Evolutionary conservation across 257 asterid genomes (phyloP), one percentile per base, ranked within the genome.

Genomic region (Solanum sejunctum): DNA sequence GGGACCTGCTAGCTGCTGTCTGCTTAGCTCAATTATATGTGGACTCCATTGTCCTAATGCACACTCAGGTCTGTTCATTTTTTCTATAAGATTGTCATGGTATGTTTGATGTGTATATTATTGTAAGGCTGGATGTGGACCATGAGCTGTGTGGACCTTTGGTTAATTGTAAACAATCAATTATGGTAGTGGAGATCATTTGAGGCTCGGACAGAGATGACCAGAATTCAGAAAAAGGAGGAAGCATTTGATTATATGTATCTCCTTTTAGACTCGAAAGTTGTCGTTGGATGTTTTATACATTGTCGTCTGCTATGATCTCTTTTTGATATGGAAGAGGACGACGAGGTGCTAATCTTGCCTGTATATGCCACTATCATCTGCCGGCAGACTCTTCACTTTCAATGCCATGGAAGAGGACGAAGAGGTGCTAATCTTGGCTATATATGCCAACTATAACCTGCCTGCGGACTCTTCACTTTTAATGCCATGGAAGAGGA

Each of bases 11-110:
- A 83, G 80, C 52, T 83, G 79, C 79, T 70, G 70, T 36, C 61
- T 83, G 81, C 67, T 67, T 83, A 67, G 69, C 21, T 83, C 85
- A 83, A n/a, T 52, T 64, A 66, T 52, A 52, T 78, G 64, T 78
- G 64, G 83, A n/a, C 83, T 52, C 3, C 51, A 51, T 67, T 67
- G 80, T 66, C 78, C 32, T 51, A 26, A 23, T 32, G 52, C 67
- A 67, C 52, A 21, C 69, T 28, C 23, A 13, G 75, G 63, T 78
- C 52, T 78, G 83, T 78, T 78, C 83, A 78, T 78, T 26, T 70
- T 36, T 78, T 39, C 49, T 67, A 15, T 28, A 9, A 52, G 49
- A 78, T 52, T 78, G 83, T 5, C 64, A 51, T 78, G 45, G 82
- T 77, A 51, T 32, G 82, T 77, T 36, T 52, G 64, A 78, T 51